Percentiles rank a stretch among this genome's conserved stretches.
Conservation (phyloP, 805 yeast species). For the Metschnikowia hibisci region DNA sequence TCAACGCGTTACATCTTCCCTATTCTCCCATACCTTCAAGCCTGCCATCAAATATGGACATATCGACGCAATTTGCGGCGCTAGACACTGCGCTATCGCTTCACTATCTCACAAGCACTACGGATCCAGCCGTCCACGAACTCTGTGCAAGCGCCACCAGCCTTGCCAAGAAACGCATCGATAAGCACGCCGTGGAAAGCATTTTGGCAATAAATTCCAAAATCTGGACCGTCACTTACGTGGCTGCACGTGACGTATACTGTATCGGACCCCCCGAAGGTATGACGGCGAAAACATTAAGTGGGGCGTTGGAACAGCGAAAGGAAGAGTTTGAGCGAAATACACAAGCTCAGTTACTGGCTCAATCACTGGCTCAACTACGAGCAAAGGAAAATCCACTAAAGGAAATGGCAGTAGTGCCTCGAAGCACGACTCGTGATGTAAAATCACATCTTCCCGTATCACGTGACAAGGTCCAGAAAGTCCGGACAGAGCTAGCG, state of each 20-base stretch:
- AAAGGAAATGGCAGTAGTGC: background rate
- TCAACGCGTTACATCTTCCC: background rate
- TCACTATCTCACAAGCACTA: slow-evolving; percentile 31
- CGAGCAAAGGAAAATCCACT: background rate
- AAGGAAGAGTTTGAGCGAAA: slow-evolving; percentile 17
- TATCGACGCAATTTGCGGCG: slow-evolving; percentile 21
- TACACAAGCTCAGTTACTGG: background rate
- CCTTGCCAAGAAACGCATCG: slow-evolving; percentile 12
- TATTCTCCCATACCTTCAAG: background rate
- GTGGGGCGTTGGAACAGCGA: slow-evolving; percentile 15
- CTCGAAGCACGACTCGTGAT: background rate
- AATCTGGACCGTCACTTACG: slow-evolving; percentile 10
- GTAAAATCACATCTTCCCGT: background rate
- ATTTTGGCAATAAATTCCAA: slow-evolving; percentile 9
- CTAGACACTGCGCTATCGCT: slow-evolving; percentile 32
- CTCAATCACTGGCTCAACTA: background rate
- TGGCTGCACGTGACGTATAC: slow-evolving; percentile 11
- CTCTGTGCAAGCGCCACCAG: slow-evolving; percentile 15
- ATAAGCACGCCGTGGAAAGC: slow-evolving; percentile 9
- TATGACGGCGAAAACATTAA: slow-evolving; percentile 12
- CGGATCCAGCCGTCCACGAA: slow-evolving; percentile 20
- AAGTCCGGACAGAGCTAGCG: slow-evolving; percentile 18
- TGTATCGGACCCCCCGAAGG: slow-evolving; percentile 14
- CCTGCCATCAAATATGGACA: slow-evolving; percentile 3
- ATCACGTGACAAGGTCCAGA: slow-evolving; percentile 10